These are phyloP conservation scores for Ambrosia artemisiifolia DNA, from an alignment of 129 eudicot species.

Conservation along the genomic window DNA sequence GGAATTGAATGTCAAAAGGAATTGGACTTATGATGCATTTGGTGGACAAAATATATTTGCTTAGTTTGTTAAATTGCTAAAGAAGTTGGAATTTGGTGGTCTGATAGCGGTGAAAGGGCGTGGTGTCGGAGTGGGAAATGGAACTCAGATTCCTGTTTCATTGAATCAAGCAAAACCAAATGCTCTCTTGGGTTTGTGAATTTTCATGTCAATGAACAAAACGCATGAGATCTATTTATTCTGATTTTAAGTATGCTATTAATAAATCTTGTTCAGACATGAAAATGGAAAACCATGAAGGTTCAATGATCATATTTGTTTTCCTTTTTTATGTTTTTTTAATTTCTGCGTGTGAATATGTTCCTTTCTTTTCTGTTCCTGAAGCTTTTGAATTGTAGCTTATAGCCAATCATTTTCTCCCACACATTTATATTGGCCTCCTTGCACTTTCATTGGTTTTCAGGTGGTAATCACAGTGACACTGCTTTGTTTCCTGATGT, in stretches of 20 bases:
- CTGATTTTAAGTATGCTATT: not conserved
- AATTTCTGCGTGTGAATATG: not conserved
- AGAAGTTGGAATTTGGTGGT: not conserved
- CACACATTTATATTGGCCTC: not conserved
- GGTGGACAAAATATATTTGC: not conserved
- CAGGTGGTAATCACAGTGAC: constrained; percentile 75
- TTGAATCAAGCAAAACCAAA: not conserved
- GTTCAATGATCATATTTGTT: not conserved
- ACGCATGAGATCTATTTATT: not conserved
- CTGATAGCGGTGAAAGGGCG: not conserved
- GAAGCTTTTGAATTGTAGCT: constrained; percentile 13
- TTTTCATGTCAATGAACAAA: not conserved
- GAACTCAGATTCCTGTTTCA: not conserved
- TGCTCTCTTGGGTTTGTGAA: not conserved
- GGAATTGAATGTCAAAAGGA: not conserved
- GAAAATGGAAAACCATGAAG: not conserved
- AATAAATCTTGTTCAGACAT: not conserved
- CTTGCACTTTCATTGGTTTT: constrained; percentile 2
- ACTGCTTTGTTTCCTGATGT: constrained; percentile 79
- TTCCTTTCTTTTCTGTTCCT: not conserved
- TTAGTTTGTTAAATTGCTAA: not conserved
- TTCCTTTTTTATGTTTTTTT: not conserved
- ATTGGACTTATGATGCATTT: not conserved
- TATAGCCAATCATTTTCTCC: not conserved
- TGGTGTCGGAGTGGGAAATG: not conserved